phyloP scores from a whole-genome alignment of 2,329 filamentous ascomycete species.

The Pseudophaeomoniella oleicola region DNA sequence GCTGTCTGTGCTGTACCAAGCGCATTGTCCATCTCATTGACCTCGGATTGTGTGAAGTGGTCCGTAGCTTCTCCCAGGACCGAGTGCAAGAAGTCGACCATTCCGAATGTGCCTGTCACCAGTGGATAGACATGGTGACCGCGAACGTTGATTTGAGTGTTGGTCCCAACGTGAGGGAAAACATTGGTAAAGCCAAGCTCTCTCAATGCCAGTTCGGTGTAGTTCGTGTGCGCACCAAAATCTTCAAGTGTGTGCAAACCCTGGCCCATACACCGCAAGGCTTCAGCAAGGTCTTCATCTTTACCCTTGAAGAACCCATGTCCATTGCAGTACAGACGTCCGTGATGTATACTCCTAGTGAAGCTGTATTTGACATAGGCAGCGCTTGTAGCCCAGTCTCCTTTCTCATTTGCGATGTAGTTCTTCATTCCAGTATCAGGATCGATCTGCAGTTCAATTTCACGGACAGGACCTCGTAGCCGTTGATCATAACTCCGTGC shows the following conservation, averaged over 20 bases:
- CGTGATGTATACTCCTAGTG: conserved; percentile 60
- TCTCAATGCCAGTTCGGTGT: conserved; percentile 61
- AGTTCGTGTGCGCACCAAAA: conserved; percentile 67
- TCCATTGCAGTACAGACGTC: conserved; percentile 58
- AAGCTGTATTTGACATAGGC: conserved; percentile 71
- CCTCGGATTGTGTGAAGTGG: conserved; percentile 72
- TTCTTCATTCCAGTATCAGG: conserved; percentile 90
- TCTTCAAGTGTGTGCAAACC: conserved; percentile 70
- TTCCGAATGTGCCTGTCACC: conserved; percentile 60
- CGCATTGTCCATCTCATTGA: conserved; percentile 64
- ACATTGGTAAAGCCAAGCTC: conserved; percentile 56
- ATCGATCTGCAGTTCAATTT: conserved; percentile 60
- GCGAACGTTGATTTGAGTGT: conserved; percentile 49
- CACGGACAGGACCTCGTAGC: conserved; percentile 63
- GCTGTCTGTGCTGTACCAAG: conserved; percentile 52
- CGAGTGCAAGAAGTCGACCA: conserved; percentile 72
- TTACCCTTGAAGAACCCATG: conserved; percentile 43
- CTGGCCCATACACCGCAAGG: conserved; percentile 61
- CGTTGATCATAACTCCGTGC: conserved; percentile 69
- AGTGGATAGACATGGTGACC: conserved; percentile 59
- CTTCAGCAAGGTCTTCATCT: conserved; percentile 68
- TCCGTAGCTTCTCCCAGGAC: conserved; percentile 64
- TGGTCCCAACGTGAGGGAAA: conserved; percentile 58
- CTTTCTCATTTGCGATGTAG: conserved; percentile 85
- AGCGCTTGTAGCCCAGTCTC: conserved; percentile 77